Percentiles rank a stretch among this genome's conserved stretches.
Conservation (phyloP, 2,329 filamentous ascomycete genomes). For the Fusarium subglutinans region DNA sequence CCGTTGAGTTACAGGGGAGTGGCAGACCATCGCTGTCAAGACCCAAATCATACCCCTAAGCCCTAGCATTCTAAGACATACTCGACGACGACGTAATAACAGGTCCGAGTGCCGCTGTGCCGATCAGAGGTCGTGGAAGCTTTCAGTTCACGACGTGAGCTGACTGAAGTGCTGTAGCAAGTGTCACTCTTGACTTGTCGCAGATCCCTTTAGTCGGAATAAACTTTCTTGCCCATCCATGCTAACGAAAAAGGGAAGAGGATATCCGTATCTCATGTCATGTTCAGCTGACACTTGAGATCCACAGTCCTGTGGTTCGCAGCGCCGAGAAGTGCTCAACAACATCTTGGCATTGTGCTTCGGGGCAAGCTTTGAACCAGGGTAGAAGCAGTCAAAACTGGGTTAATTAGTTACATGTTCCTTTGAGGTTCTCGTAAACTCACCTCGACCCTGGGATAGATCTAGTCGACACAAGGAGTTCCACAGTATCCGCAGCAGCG, state of each 20-base stretch:
- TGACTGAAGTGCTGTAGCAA: constrained; percentile 5
- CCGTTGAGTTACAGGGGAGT: neutral
- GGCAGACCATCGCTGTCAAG: neutral
- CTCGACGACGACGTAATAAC: neutral
- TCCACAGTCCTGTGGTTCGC: neutral
- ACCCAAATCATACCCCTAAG: neutral
- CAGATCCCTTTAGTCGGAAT: neutral
- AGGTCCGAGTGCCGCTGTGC: neutral
- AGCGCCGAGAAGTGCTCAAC: neutral
- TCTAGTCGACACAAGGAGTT: constrained; percentile 50
- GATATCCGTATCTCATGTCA: neutral
- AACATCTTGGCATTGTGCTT: neutral
- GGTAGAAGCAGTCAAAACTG: neutral
- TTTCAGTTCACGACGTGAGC: neutral
- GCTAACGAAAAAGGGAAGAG: neutral
- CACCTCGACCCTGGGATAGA: constrained; percentile 4
- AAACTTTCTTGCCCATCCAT: neutral
- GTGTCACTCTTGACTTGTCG: neutral
- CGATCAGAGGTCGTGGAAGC: constrained; percentile 10
- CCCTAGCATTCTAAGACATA: constrained; percentile 9
- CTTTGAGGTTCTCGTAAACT: neutral
- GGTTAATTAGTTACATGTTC: neutral
- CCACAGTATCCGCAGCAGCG: constrained; percentile 61
- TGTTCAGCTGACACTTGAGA: neutral
- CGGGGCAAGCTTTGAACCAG: neutral